Evolutionary conservation across 2,329 filamentous ascomycete genomes (phyloP).

Genomic region (Colletotrichum lini): DNA sequence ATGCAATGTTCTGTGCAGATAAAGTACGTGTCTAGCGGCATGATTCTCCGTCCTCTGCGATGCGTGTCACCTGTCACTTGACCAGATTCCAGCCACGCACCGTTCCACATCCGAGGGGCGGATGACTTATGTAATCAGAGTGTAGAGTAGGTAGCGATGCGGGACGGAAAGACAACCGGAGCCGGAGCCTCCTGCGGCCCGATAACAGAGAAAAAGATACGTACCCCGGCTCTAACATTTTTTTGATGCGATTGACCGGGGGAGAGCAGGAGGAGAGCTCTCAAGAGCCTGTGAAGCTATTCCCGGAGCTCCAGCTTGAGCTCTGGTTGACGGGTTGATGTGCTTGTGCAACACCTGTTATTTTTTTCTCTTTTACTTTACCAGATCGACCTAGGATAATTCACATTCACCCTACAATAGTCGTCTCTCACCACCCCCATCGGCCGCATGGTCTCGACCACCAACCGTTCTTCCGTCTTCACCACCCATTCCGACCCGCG

Average conservation of each 20-base stretch:
- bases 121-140: not conserved
- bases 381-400: no score
- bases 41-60: not conserved
- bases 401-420: no score
- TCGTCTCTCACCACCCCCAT: not conserved
- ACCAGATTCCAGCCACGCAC: constrained; percentile 16
- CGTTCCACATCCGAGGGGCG: not conserved
- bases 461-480: not conserved
- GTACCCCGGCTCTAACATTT: not conserved
- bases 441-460: not conserved
- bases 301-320: not conserved
- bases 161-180: no score
- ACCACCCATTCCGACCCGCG: not conserved
- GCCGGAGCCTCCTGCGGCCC: constrained; percentile 31
- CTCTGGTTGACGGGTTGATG: not conserved
- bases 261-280: not conserved
- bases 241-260: constrained; percentile 7
- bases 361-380: no score
- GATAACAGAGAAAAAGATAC: not conserved
- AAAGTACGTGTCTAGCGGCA: constrained; percentile 6
- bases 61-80: constrained; percentile 20
- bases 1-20: no score
- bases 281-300: constrained; percentile 25
- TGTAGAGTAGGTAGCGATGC: no score
- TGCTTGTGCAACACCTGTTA: no score